Evolutionary conservation across 306 rosid genomes (phyloP), one percentile per base, ranked within the genome.

Genomic region (Betula pendula): DNA sequence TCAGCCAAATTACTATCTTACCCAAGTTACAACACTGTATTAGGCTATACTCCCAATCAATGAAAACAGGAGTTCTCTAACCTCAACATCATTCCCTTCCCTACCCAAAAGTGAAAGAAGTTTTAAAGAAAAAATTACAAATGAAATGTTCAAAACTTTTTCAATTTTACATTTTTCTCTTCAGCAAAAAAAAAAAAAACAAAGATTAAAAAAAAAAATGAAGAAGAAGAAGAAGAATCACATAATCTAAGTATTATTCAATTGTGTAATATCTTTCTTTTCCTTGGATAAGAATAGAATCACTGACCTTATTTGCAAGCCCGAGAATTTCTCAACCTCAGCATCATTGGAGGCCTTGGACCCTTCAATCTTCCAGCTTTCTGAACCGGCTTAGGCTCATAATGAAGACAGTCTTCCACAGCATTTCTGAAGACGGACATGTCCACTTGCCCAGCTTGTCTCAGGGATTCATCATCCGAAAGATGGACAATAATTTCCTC

Each of bases 371-470:
- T 90, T 2, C 22, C 53, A 49, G 56, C 38, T 73, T 80, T 86
- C 55, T 49, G 68, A 16, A 67, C 66, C 8, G 48, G 77, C 47
- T 72, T 76, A 14, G 88, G 83, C 19, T 79, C 86, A 19, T 84
- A 73, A 53, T 82, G 85, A 50, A 94, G 93, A 80, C 96, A 92
- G 79, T 94, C 97, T 71, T 86, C 81, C 63, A 94, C 97, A 6
- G 93, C 95, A 29, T 77, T 78, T 83, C 80, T 85, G 70, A 94
- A 94, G 6, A 88, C 92, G 31, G 98, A 92, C 97, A 94, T 90
- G 68, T 94, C 92, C 20, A 88, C 82, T 10, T 62, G 84, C 48
- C 74, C 90, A 42, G 55, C 78, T 20, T 58, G 68, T n/a, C 59
- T 70, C 15, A 81, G 82, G 0, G 81, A 69, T 5, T 75, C 91